These are phyloP conservation scores for Fusarium buharicum DNA, from an alignment of 2,329 filamentous ascomycete species.

Conservation along the genomic window DNA sequence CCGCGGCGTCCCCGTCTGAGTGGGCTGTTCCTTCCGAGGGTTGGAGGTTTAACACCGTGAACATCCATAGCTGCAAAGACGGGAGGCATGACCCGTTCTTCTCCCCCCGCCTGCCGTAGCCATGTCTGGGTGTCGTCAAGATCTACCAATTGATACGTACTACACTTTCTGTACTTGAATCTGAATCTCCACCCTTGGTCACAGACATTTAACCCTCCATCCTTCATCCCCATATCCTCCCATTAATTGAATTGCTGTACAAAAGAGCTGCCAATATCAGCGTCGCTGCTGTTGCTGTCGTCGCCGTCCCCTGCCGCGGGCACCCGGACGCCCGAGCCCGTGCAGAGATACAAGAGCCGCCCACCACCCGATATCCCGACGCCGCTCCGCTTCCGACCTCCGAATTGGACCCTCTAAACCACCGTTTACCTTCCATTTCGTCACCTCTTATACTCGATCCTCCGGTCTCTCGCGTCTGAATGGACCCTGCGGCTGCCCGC, in stretches of 20 bases:
- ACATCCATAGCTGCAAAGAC: neutral
- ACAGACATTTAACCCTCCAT: slow-evolving; percentile 31
- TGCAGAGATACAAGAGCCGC: slow-evolving; percentile 40
- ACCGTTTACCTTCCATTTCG: slow-evolving; percentile 15
- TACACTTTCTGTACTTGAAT: slow-evolving; percentile 4
- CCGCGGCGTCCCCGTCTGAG: neutral
- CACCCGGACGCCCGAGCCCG: slow-evolving; percentile 46
- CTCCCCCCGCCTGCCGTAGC: slow-evolving; percentile 9
- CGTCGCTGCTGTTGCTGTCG: slow-evolving; percentile 26
- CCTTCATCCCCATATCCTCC: slow-evolving; percentile 15
- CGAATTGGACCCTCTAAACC: slow-evolving; percentile 29
- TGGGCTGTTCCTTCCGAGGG: slow-evolving; percentile 18
- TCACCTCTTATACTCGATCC: slow-evolving; percentile 28
- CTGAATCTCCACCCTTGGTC: slow-evolving; percentile 29
- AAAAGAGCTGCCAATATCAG: slow-evolving; percentile 7
- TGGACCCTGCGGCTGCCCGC: slow-evolving; percentile 42
- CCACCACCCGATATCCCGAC: slow-evolving; percentile 37
- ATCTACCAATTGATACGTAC: slow-evolving; percentile 25
- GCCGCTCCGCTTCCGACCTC: slow-evolving; percentile 38
- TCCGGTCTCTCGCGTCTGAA: slow-evolving; percentile 40
- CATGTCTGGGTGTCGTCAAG: slow-evolving; percentile 9
- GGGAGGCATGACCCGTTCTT: slow-evolving; percentile 34
- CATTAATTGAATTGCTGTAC: slow-evolving; percentile 11
- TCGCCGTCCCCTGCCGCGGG: slow-evolving; percentile 42
- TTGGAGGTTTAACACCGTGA: slow-evolving; percentile 15